These are phyloP conservation scores for Epichloe hybrida DNA, from an alignment of 2,329 filamentous ascomycete genomes.

Conservation along the genomic window DNA sequence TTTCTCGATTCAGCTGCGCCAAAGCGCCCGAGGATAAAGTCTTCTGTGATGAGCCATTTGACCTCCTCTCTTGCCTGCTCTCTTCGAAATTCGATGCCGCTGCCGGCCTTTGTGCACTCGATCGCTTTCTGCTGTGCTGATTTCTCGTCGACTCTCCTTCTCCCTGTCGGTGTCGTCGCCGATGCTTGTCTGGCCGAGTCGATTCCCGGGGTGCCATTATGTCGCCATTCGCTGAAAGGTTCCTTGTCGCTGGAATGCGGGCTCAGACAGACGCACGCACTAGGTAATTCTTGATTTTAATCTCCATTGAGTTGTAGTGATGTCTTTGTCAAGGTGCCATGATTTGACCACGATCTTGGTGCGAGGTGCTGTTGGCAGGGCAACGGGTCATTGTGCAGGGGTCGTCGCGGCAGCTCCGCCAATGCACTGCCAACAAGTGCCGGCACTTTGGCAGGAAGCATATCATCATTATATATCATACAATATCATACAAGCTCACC, in stretches of 20 bases:
- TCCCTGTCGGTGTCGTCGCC: conserved; percentile 16
- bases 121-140: conserved; percentile 23
- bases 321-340: background rate
- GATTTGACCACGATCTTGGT: background rate
- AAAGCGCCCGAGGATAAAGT: conserved; percentile 41
- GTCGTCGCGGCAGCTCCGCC: background rate
- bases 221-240: background rate
- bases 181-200: conserved; percentile 9
- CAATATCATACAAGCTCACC: too few species aligned
- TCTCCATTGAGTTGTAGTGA: background rate
- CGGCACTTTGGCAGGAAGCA: too few species aligned
- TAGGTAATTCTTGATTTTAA: background rate
- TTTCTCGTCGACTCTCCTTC: conserved; percentile 18
- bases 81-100: conserved; percentile 20
- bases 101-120: conserved; percentile 18
- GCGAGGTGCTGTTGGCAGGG: conserved; percentile 1
- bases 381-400: background rate
- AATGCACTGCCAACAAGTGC: too few species aligned
- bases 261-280: conserved; percentile 4
- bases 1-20: conserved; percentile 50
- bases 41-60: conserved; percentile 11
- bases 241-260: conserved; percentile 5
- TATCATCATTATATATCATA: too few species aligned
- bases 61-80: conserved; percentile 14
- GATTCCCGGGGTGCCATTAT: conserved; percentile 5